A percentile compares a stretch with the other conserved stretches of the same genome.
These are phyloP conservation scores for Tephrocybe rancida DNA, from an alignment of 768 basidiomycete species.

Conservation along the genomic window DNA sequence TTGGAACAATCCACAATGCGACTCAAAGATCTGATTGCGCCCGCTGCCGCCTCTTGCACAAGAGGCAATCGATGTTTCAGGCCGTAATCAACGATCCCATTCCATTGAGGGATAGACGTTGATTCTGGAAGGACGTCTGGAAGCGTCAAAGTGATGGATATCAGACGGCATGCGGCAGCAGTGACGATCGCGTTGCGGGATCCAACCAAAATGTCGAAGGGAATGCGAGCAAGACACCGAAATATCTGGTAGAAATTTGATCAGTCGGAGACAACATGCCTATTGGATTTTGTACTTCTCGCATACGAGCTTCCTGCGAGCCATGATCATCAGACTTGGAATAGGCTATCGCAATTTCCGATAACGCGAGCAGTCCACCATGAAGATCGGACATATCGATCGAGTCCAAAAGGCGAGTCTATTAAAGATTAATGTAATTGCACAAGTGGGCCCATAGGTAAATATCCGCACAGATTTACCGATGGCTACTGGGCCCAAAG, in stretches of 20 bases:
- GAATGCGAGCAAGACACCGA: constrained; percentile 52
- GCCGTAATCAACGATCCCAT: constrained; percentile 66
- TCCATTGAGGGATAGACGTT: constrained; percentile 62
- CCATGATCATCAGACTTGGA: constrained; percentile 30
- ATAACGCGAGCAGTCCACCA: constrained; percentile 76
- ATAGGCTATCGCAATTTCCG: constrained; percentile 71
- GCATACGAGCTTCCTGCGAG: constrained; percentile 37
- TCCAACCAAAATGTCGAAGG: constrained; percentile 60
- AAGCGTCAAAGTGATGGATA: constrained; percentile 65
- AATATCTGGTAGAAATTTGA: constrained; percentile 57
- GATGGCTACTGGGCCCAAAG: constrained; percentile 51
- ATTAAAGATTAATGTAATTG: not conserved
- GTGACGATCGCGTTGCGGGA: constrained; percentile 74
- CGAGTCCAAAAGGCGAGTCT: constrained; percentile 63
- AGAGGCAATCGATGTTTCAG: constrained; percentile 63
- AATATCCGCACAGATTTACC: constrained; percentile 47
- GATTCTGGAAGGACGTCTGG: constrained; percentile 48
- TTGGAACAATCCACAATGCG: constrained; percentile 63
- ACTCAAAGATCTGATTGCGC: constrained; percentile 71
- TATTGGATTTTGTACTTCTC: constrained; percentile 42
- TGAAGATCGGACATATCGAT: constrained; percentile 75
- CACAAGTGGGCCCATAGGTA: constrained; percentile 2
- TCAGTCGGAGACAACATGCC: not conserved
- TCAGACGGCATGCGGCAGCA: constrained; percentile 69
- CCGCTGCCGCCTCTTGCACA: constrained; percentile 80